These are phyloP conservation scores for Eragrostis tef DNA, from an alignment of 202 grass and related monocot species.

Conservation along the genomic window DNA sequence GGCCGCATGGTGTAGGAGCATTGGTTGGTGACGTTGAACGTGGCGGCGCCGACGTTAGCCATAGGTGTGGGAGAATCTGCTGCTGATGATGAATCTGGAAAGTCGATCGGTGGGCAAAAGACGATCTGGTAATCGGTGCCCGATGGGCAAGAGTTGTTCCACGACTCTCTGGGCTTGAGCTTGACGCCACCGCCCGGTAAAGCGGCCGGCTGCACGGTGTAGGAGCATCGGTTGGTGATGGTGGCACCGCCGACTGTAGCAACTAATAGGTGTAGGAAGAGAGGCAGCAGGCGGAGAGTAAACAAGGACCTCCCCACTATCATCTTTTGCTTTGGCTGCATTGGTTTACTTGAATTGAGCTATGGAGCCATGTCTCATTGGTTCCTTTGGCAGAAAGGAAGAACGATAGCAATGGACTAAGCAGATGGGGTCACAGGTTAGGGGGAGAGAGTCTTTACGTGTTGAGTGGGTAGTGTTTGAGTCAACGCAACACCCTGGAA, in stretches of 20 bases:
- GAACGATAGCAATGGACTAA: background rate
- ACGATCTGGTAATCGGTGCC: background rate
- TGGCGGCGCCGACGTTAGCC: slow-evolving; percentile 8
- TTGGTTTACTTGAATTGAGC: background rate
- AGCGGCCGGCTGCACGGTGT: slow-evolving; percentile 56
- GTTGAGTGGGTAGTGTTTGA: background rate
- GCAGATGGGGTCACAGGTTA: background rate
- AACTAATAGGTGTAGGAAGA: slow-evolving; percentile 24
- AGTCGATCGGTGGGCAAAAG: too few species aligned
- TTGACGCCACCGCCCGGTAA: slow-evolving; percentile 14
- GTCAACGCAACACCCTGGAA: background rate
- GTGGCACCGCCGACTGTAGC: background rate
- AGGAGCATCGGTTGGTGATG: slow-evolving; percentile 55
- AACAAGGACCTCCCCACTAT: background rate
- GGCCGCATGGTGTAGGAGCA: slow-evolving; percentile 61
- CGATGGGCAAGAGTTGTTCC: background rate
- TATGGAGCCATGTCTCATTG: background rate
- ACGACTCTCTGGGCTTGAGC: slow-evolving; percentile 40
- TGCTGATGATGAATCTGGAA: too few species aligned
- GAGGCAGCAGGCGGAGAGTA: background rate
- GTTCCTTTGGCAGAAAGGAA: background rate
- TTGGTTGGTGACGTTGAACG: slow-evolving; percentile 53
- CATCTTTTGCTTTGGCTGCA: slow-evolving; percentile 25
- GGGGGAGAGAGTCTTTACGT: background rate
- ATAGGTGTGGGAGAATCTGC: too few species aligned